These are phyloP conservation scores for Populus hybrid DNA, from an alignment of 441 rosid genomes.

Conservation along the genomic window DNA sequence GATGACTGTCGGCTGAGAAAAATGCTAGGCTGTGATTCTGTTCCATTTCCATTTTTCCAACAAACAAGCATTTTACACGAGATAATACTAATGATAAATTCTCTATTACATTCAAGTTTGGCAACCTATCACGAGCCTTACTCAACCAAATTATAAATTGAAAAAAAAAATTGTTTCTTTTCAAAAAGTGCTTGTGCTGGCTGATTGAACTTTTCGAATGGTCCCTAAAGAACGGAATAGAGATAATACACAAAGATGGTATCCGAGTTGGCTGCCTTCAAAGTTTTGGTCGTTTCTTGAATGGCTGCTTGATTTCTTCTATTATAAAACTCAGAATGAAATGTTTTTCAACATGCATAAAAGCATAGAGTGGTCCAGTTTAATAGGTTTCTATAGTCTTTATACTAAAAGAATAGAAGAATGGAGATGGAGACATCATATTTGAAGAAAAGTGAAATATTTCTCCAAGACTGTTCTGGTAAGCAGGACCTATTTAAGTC, in stretches of 20 bases:
- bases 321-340: background rate
- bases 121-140: no score
- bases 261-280: conserved; percentile 15
- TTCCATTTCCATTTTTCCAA: background rate
- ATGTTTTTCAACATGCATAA: background rate
- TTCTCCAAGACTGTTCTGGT: no score
- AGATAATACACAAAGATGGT: background rate
- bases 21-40: background rate
- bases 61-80: background rate
- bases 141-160: no score
- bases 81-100: background rate
- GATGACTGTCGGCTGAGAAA: background rate
- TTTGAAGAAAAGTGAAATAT: no score
- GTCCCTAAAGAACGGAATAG: background rate
- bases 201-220: background rate
- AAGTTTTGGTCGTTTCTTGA: conserved; percentile 21
- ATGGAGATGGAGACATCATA: background rate
- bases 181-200: background rate
- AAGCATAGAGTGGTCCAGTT: background rate
- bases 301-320: background rate
- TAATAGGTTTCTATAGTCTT: background rate
- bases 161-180: no score
- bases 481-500: background rate
- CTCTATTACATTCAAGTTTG: background rate
- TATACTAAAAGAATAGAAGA: background rate